Evolutionary conservation across 768 basidiomycete genomes (phyloP), one percentile per base, ranked within the genome.

Genomic region (Rhizopogon roseolus): DNA sequence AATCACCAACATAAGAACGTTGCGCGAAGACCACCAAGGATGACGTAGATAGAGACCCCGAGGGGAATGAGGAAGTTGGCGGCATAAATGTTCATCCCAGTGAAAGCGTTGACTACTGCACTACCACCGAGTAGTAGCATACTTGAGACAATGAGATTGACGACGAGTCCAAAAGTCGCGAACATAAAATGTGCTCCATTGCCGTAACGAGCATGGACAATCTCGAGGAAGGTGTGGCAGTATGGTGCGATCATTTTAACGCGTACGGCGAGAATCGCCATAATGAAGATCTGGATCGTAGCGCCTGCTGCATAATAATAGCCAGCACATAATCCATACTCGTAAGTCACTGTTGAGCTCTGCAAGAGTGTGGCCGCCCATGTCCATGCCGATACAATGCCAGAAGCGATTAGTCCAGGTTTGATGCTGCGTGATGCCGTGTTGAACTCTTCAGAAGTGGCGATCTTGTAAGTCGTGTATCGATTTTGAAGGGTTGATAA

Each of bases 51-150:
- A 22, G 66, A 66, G 22, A 76, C 73, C 8, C 70, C 72, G 6
- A 75, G 55, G 1, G 75, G 75, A n/a, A 76, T 67, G 11, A 77
- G 63, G 62, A 73, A 71, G 37, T 66, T 63, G 10, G 73, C 70
- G 1, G 74, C 74, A 53, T 69, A 68, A 25, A 68, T 62, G 49
- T 70, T 71, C 64, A 73, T 74, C 7, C 73, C 73, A 17, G 74
- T 74, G 37, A 76, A 59, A 1, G 71, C 65, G 52, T 67, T 69
- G 28, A 76, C 70, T 8, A 71, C 70, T 8, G 71, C 65, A 11
- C 69, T 68, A 7, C 70, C 74, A 6, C 75, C 74, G 6, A 77
- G 62, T 4, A 76, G 61, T 14, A 75, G 58, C 49, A 62, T 65
- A 17, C 71, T 60, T 6, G 67, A 64, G 34, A 75, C 73, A 54